A percentile compares a stretch with the other conserved stretches of the same genome.
phyloP scores from a whole-genome alignment of 495 filamentous ascomycete genomes.

The Aspergillus biplanus region DNA sequence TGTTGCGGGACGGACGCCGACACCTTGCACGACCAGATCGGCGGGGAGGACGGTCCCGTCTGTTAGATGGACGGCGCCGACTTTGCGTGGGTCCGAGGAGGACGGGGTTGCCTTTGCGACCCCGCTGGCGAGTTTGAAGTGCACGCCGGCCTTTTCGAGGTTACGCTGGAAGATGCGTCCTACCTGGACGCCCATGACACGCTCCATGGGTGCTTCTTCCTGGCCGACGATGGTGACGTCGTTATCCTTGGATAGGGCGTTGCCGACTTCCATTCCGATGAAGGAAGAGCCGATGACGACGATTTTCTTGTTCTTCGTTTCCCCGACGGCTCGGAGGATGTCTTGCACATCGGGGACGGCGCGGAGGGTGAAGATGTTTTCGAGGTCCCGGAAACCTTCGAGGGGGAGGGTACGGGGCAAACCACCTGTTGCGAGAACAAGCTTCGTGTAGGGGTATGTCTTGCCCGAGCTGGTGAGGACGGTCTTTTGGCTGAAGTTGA shows the following conservation, averaged over 20 bases:
- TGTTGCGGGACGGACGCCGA: slow-evolving; percentile 86
- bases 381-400: slow-evolving; percentile 81
- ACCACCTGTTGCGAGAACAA: slow-evolving; percentile 87
- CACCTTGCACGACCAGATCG: slow-evolving; percentile 88
- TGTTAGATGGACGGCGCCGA: slow-evolving; percentile 83
- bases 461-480: slow-evolving; percentile 74
- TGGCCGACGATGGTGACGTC: slow-evolving; percentile 90
- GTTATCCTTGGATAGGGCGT: slow-evolving; percentile 73
- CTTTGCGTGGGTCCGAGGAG: slow-evolving; percentile 60
- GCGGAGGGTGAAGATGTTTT: slow-evolving; percentile 84
- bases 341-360: slow-evolving; percentile 71
- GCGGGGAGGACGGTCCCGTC: slow-evolving; percentile 83
- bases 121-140: slow-evolving; percentile 77
- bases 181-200: slow-evolving; percentile 81
- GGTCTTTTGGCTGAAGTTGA: slow-evolving; percentile 75
- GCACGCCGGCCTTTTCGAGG: slow-evolving; percentile 83
- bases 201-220: slow-evolving; percentile 84
- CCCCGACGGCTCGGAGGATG: slow-evolving; percentile 78
- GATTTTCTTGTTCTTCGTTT: slow-evolving; percentile 81
- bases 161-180: slow-evolving; percentile 76
- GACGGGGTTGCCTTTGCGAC: slow-evolving; percentile 83
- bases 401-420: slow-evolving; percentile 77
- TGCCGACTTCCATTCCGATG: slow-evolving; percentile 96
- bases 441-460: slow-evolving; percentile 77
- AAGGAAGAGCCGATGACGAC: slow-evolving; percentile 91